These are phyloP conservation scores for Barnettozyma californica DNA, from an alignment of 805 yeast genomes.

Conservation along the genomic window DNA sequence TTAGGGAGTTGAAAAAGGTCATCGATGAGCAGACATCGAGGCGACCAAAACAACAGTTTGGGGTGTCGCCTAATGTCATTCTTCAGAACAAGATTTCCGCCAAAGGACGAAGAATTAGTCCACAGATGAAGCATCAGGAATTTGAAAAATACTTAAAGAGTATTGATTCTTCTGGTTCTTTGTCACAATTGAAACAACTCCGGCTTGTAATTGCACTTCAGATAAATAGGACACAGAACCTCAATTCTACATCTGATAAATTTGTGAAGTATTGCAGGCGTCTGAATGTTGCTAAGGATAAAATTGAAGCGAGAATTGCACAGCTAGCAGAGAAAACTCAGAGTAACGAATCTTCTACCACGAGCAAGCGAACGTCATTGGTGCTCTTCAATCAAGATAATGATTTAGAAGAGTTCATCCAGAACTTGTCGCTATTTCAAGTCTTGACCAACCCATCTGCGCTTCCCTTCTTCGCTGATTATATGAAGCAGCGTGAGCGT, in stretches of 20 bases:
- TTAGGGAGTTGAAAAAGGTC: constrained; percentile 63
- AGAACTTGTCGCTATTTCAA: constrained; percentile 32
- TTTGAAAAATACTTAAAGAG: constrained; percentile 37
- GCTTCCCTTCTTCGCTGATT: constrained; percentile 45
- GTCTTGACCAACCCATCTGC: constrained; percentile 45
- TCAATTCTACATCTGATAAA: constrained; percentile 27
- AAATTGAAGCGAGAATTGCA: constrained; percentile 27
- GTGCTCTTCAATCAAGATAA: constrained; percentile 7
- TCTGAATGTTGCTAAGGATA: constrained; percentile 26
- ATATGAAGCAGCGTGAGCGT: constrained; percentile 46
- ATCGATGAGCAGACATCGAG: constrained; percentile 49
- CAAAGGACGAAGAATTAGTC: constrained; percentile 27
- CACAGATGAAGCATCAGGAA: constrained; percentile 34
- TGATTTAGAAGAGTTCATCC: constrained; percentile 23
- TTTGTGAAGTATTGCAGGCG: constrained; percentile 27
- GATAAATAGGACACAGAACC: constrained; percentile 33
- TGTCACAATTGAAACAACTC: constrained; percentile 42
- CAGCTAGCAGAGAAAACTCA: constrained; percentile 20
- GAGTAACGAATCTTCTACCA: not conserved
- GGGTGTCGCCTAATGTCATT: not conserved
- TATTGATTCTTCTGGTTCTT: constrained; percentile 31
- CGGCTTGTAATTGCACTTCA: constrained; percentile 44
- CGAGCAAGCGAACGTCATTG: constrained; percentile 5
- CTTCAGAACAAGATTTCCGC: constrained; percentile 12
- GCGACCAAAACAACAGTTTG: not conserved